Base-by-base conservation (phyloP, 2,329 filamentous ascomycete species). In the Pseudovirgaria hyperparasitica region DNA sequence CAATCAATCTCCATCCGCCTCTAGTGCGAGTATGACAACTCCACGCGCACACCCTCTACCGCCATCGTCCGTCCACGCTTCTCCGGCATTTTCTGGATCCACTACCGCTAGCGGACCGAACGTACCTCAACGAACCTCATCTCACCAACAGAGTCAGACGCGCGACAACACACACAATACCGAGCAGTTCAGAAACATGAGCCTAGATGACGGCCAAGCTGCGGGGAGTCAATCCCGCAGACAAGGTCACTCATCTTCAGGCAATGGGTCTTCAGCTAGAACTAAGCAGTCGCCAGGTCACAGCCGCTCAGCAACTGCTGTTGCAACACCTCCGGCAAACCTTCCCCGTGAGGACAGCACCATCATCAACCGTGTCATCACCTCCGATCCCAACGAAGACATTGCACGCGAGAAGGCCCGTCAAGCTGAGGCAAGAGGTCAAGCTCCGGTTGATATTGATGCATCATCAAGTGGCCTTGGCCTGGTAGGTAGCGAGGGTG, bases 41-140 rank as follows among this genome's bases (percentile, higher is more conserved):
- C 56, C 62, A 28, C 58, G 54, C 41, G 50, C 52, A 29, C 60
- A 60, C 37, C 48, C 56, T 27, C 39, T 55, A 33, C 48, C 60
- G 22, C 47, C 53, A 24, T 56, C 61, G 22, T 52, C 62, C 30
- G 43, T 50, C 35, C 48, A 55, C 37, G 46, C 52, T 44, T 59
- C 30, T 58, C 63, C 35, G 65, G 67, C 43, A 62, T 65, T 44
- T 60, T 63, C 57, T 69, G 58, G 55, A 70, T 63, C 54, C 72
- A 67, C 37, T 17, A 33, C 37, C 6, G 59, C 55, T 31, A 54
- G 54, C 16, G 72, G 79, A 28, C 77, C 81, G 14, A 67, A 82
- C 41, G 76, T 79, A 29, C 85, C 60, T 25, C 81, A 82, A 19
- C 72, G 85, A 45, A 86, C 81, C 6, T 92, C 85, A 9, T 90